Base-by-base conservation (phyloP, 2,329 filamentous ascomycete genomes). In the Cladorrhinum sp. region DNA sequence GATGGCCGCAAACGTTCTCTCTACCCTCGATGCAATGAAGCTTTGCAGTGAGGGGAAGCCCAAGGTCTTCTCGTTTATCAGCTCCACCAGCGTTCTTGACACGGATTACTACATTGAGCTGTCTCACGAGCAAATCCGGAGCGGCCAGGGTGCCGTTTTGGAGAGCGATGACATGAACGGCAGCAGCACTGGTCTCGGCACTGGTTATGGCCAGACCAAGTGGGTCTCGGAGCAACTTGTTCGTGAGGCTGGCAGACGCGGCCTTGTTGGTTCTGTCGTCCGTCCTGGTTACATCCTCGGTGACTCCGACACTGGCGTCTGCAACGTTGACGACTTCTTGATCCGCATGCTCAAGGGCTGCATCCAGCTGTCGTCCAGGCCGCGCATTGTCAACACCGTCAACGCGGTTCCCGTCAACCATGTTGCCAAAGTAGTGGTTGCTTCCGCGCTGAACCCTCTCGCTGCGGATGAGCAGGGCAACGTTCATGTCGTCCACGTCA, bases 191-290 rank as follows among this genome's bases (percentile, higher is more conserved):
- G 91, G 91, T 29, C 85, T 97, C 1, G 86, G 86, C 41, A 96
- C 91, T 1, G 93, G 93, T 4, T 97, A 97, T 69, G 93, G 93
- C 2, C 93, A 97, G 74, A 86, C 85, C 65, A 97, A 98, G 77
- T 97, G 92, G 92, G 75, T 80, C 38, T 77, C 78, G 7, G 84
- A 87, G 68, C 77, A 84, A 54, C 80, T 97, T 52, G 84, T 92
- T 22, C 84, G 90, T 23, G 89, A 91, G 72, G 93, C 93, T 24
- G 91, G 92, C 54, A 79, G 79, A 59, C 84, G 91, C 59, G 93
- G 93, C 12, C 83, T 97, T 1, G 79, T 77, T 16, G 93, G 91
- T 16, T 83, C 87, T 22, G 85, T 96, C 48, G 80, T 96, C 53
- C 86, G 93, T 12, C 89, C 93, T 2, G 92, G 93, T 27, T 97